These are phyloP conservation scores for Coffea humblotiana DNA, from an alignment of 305 asterid genomes.

Conservation along the genomic window DNA sequence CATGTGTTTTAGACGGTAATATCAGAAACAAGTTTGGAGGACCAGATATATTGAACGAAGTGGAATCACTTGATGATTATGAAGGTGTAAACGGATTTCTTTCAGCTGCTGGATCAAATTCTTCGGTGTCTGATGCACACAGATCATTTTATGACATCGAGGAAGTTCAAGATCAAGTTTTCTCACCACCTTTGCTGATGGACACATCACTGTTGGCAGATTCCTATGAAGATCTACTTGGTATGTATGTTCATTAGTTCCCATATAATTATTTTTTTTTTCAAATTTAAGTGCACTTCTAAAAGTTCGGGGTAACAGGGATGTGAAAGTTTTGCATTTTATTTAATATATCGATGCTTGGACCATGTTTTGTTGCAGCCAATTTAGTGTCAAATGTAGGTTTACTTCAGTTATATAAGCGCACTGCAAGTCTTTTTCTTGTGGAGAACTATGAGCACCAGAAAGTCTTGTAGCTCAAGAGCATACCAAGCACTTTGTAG, in stretches of 20 bases:
- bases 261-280: conserved; percentile 4
- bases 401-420: background rate
- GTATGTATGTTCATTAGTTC: conserved; percentile 51
- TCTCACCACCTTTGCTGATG: conserved; percentile 92
- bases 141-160: conserved; percentile 69
- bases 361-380: background rate
- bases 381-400: background rate
- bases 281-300: background rate
- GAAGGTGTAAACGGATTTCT: conserved; percentile 74
- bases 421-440: background rate
- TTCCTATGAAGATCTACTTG: conserved; percentile 88
- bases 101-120: conserved; percentile 75
- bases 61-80: conserved; percentile 73
- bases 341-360: background rate
- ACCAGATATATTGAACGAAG: conserved; percentile 58
- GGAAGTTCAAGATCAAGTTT: conserved; percentile 77
- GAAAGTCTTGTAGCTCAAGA: background rate
- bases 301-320: background rate
- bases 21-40: conserved; percentile 61
- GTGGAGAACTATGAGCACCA: background rate
- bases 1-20: conserved; percentile 43
- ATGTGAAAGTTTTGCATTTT: background rate
- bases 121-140: conserved; percentile 68
- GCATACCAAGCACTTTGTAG: background rate
- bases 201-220: conserved; percentile 73